A percentile compares a stretch with the other conserved stretches of the same genome.
These are phyloP conservation scores for Parasitella parasitica DNA, from an alignment of 371 early-diverging fungal genomes.

Conservation along the genomic window DNA sequence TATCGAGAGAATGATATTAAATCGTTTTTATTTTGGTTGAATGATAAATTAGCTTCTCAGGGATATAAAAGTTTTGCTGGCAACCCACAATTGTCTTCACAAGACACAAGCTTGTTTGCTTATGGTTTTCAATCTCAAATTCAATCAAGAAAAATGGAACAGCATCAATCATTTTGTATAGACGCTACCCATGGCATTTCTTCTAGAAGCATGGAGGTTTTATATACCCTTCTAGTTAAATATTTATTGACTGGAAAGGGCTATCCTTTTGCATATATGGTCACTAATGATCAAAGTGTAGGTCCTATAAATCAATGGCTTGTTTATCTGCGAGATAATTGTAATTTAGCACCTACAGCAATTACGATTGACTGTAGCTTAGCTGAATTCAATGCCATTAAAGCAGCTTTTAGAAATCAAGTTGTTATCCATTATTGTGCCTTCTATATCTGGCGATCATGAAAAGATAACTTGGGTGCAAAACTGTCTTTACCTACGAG, in stretches of 20 bases:
- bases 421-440: too few species aligned
- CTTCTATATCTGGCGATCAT: too few species aligned
- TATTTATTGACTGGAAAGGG: neutral
- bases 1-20: too few species aligned
- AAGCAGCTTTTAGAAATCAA: conserved; percentile 12
- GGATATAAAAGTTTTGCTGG: too few species aligned
- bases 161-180: neutral
- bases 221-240: neutral
- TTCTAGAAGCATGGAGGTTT: neutral
- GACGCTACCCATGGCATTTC: neutral
- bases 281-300: conserved; percentile 8
- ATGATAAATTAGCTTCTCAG: too few species aligned
- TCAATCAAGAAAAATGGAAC: too few species aligned
- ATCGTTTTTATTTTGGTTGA: too few species aligned
- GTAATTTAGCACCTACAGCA: neutral
- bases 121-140: too few species aligned
- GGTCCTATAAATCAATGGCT: neutral
- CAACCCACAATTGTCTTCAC: too few species aligned
- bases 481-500: conserved; percentile 5
- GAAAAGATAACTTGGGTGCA: too few species aligned
- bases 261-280: conserved; percentile 1
- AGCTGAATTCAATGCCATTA: conserved; percentile 43
- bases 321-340: neutral
- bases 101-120: too few species aligned
- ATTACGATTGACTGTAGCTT: conserved; percentile 6